Percentiles rank a stretch among this genome's conserved stretches.
These are phyloP conservation scores for Aspergillus melleus DNA, from an alignment of 2,329 filamentous ascomycete genomes.

Conservation along the genomic window DNA sequence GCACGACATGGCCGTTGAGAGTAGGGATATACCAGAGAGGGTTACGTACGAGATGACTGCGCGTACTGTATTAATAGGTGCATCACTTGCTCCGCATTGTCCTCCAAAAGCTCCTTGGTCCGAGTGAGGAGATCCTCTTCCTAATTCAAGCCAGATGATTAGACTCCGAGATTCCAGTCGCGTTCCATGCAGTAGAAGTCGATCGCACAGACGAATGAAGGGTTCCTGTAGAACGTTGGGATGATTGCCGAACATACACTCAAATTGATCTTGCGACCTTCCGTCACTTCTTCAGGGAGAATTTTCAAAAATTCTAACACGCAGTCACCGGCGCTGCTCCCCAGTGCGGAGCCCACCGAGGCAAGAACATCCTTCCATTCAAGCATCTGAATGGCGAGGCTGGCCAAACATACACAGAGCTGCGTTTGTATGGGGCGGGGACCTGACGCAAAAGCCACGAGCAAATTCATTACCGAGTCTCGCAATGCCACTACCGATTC, in stretches of 20 bases:
- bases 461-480: constrained; percentile 76
- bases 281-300: constrained; percentile 96
- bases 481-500: constrained; percentile 74
- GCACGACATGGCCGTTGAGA: constrained; percentile 5
- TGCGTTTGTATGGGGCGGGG: constrained; percentile 84
- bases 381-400: constrained; percentile 93
- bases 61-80: constrained; percentile 85
- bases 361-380: constrained; percentile 91
- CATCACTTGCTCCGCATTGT: constrained; percentile 87
- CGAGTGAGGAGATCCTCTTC: constrained; percentile 90
- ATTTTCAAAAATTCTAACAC: constrained; percentile 96
- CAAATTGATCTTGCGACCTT: constrained; percentile 98
- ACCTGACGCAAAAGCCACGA: constrained; percentile 78
- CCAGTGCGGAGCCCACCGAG: constrained; percentile 76
- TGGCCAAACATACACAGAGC: constrained; percentile 90
- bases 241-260: constrained; percentile 76
- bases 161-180: constrained; percentile 41
- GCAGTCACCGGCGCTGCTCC: constrained; percentile 70
- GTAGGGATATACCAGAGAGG: neutral
- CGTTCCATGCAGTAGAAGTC: constrained; percentile 17
- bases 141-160: constrained; percentile 58
- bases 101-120: constrained; percentile 84
- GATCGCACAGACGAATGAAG: constrained; percentile 38
- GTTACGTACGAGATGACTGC: constrained; percentile 74
- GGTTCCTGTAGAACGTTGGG: constrained; percentile 39